phyloP scores from a whole-genome alignment of 768 basidiomycete species.

The Gyrodon lividus region DNA sequence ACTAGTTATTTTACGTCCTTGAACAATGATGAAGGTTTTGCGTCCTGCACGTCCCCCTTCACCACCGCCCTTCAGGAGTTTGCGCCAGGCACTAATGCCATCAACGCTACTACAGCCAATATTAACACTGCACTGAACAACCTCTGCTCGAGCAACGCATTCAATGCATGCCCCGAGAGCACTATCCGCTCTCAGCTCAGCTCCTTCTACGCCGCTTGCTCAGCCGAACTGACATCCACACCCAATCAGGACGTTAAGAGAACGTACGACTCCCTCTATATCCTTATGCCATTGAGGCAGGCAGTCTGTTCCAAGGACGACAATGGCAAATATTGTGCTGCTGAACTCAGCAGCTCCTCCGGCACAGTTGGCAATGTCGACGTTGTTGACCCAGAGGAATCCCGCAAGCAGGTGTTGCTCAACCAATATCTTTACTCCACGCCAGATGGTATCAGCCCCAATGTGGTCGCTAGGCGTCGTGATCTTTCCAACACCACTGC shows the following conservation, averaged over 20 bases:
- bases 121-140: conserved; percentile 51
- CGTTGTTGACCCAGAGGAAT: conserved; percentile 6
- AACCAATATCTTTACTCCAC: conserved; percentile 26
- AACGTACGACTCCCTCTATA: conserved; percentile 81
- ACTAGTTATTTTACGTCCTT: conserved; percentile 56
- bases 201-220: conserved; percentile 70
- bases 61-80: conserved; percentile 59
- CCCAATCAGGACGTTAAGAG: conserved; percentile 50
- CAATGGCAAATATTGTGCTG: conserved; percentile 66
- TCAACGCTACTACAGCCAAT: conserved; percentile 39
- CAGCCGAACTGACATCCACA: conserved; percentile 59
- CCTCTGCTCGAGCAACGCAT: conserved; percentile 52
- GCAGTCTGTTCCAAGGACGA: conserved; percentile 81
- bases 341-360: conserved; percentile 39
- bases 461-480: conserved; percentile 24
- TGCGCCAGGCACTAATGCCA: conserved; percentile 41
- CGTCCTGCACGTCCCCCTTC: conserved; percentile 62
- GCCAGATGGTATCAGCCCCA: conserved; percentile 7
- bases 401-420: conserved; percentile 15
- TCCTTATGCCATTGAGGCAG: conserved; percentile 57
- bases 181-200: conserved; percentile 61
- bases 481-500: conserved; percentile 28
- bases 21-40: conserved; percentile 57
- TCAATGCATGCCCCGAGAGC: conserved; percentile 52
- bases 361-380: conserved; percentile 19